Evolutionary conservation across 1,284 basidiomycete genomes (phyloP), one percentile per base, ranked within the genome.

Genomic region (Phellopilus nigrolimitatus): DNA sequence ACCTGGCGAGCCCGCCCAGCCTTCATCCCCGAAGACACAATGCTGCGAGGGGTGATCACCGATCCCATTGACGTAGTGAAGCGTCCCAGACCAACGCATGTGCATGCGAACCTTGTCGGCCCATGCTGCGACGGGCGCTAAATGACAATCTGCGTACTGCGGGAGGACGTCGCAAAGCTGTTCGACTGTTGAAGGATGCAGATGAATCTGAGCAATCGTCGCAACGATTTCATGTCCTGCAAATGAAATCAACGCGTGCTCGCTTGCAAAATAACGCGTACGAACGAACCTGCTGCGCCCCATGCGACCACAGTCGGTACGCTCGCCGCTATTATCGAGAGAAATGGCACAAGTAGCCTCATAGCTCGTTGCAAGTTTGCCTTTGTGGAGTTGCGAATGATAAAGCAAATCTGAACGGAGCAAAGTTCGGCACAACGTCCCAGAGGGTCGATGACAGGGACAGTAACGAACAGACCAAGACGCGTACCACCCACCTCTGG

Each of bases 201-300:
- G 76, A 65, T 95, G 83, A 50, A 93, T 89, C 66, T 97, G 90
- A 0, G 94, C 93, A 52, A 97, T 91, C 4, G 92, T 94, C 1
- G 92, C 94, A 1, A 93, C 81, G 41, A 95, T 88, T 70, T 95
- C 88, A 60, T 97, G 93, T 12, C 93, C 92, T 78, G 62, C 10
- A 41, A 15, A n/a, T 46, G 10, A 12, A 24, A 33, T 21, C 6
- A 21, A 28, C 31, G 44, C 6, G 12, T 7, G 6, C 7, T 19
- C 21, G 9, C 10, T 15, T 33, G 33, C 13, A 8, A 46, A n/a
- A 19, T n/a, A 22, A 19, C 24, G 4, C 19, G 15, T 3, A 19
- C 21, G 15, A 19, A 22, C 27, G 6, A 2, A 46, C 44, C 45
- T 47, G 33, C 45, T 12, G n/a, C 31, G 2, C 45, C 45, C 45